A percentile compares a stretch with the other conserved stretches of the same genome.
phyloP scores from a whole-genome alignment of 139 green algal species.

The Coelastrella sp. region DNA sequence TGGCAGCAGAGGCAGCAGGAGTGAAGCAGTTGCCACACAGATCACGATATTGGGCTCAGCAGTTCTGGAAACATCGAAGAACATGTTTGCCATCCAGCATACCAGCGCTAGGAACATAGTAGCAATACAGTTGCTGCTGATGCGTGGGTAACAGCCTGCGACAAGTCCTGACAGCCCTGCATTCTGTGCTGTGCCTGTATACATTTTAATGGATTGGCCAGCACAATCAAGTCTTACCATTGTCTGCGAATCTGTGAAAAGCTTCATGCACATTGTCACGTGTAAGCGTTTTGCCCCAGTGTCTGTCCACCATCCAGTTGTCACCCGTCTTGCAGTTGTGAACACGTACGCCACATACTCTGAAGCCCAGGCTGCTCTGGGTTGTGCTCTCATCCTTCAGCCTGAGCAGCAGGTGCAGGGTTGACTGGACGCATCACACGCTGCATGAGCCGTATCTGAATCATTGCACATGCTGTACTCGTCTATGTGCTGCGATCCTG shows the following conservation, averaged over 20 bases:
- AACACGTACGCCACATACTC: conserved; percentile 86
- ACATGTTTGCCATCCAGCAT: too few relatives aligned
- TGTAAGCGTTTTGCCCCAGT: conserved; percentile 85
- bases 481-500: background rate
- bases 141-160: too few relatives aligned
- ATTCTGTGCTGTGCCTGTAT: background rate
- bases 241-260: conserved; percentile 80
- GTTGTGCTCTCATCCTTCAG: conserved; percentile 84
- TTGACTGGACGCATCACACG: too few relatives aligned
- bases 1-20: too few relatives aligned
- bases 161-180: too few relatives aligned
- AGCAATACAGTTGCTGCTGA: too few relatives aligned
- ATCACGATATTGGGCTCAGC: too few relatives aligned
- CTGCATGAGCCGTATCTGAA: too few relatives aligned
- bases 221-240: conserved; percentile 56
- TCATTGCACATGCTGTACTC: background rate
- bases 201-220: too few relatives aligned
- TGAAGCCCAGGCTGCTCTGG: conserved; percentile 82
- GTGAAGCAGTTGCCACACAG: too few relatives aligned
- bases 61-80: too few relatives aligned
- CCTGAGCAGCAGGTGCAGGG: conserved; percentile 46
- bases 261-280: conserved; percentile 68
- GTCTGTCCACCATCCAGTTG: conserved; percentile 70
- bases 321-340: conserved; percentile 70
- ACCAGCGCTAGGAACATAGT: too few relatives aligned